Conservation (phyloP, 2,329 filamentous ascomycete genomes). For the Fusarium continuum region DNA sequence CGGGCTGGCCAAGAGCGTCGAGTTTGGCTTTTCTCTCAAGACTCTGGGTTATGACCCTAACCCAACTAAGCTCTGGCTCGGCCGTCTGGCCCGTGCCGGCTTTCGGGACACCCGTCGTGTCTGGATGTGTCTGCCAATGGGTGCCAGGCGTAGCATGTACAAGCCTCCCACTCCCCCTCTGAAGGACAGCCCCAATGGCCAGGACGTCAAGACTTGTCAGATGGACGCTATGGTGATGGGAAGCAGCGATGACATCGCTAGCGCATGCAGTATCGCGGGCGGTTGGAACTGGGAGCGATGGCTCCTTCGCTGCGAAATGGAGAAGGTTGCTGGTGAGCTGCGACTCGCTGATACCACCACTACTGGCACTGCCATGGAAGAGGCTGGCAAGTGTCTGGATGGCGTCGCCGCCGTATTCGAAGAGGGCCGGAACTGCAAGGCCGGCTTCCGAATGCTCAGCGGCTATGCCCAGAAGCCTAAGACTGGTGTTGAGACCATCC, state of each 20-base stretch:
- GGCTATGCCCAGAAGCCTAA: constrained; percentile 72
- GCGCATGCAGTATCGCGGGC: constrained; percentile 82
- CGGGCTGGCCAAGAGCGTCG: constrained; percentile 83
- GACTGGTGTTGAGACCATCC: constrained; percentile 50
- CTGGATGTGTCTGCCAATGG: constrained; percentile 91
- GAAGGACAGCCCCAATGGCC: constrained; percentile 51
- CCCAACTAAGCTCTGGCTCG: constrained; percentile 83
- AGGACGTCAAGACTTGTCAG: constrained; percentile 57
- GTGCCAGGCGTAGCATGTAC: constrained; percentile 53
- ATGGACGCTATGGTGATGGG: constrained; percentile 72
- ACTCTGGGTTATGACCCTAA: constrained; percentile 89
- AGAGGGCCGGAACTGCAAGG: constrained; percentile 67
- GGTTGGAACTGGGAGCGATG: constrained; percentile 96
- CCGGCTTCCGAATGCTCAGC: constrained; percentile 68
- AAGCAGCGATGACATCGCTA: constrained; percentile 75
- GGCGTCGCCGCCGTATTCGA: constrained; percentile 69
- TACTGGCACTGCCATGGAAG: constrained; percentile 59
- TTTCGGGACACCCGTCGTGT: constrained; percentile 84
- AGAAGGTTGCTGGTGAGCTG: constrained; percentile 76
- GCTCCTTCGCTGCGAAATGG: constrained; percentile 87
- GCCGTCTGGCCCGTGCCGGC: constrained; percentile 75
- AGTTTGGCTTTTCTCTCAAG: constrained; percentile 90
- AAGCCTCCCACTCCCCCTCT: constrained; percentile 45
- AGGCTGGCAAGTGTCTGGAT: constrained; percentile 68
- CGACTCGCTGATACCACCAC: constrained; percentile 63